Conservation (phyloP, 495 filamentous ascomycete species). For the Cryomyces minteri region DNA sequence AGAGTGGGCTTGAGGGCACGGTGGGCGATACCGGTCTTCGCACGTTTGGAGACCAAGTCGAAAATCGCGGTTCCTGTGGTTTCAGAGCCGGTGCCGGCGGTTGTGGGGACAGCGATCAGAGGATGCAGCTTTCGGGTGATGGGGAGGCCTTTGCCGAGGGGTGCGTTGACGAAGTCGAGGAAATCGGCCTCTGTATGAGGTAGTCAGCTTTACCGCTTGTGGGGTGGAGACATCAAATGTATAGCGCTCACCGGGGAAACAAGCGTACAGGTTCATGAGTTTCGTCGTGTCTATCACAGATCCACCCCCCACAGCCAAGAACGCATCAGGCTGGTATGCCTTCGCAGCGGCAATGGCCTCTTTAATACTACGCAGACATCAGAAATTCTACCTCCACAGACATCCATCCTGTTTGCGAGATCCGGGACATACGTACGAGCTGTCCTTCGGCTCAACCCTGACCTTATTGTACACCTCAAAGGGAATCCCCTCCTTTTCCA, state of each 20-base stretch:
- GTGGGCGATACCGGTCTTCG: slow-evolving; percentile 92
- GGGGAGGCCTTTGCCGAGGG: slow-evolving; percentile 72
- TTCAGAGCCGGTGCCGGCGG: slow-evolving; percentile 86
- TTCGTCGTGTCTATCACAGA: slow-evolving; percentile 89
- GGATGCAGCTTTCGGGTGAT: slow-evolving; percentile 64
- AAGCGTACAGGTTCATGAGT: slow-evolving; percentile 90
- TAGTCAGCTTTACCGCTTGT: not conserved
- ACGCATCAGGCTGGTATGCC: slow-evolving; percentile 63
- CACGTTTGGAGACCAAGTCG: slow-evolving; percentile 69
- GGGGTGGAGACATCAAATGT: not conserved
- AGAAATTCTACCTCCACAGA: not conserved
- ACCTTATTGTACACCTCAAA: slow-evolving; percentile 66
- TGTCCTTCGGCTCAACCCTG: slow-evolving; percentile 82
- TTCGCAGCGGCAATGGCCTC: slow-evolving; percentile 76
- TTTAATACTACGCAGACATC: slow-evolving; percentile 38
- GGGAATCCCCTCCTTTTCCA: slow-evolving; percentile 57
- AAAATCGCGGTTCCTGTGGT: slow-evolving; percentile 98
- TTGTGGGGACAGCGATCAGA: slow-evolving; percentile 85
- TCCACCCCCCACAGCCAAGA: slow-evolving; percentile 69
- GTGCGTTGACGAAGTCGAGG: slow-evolving; percentile 93
- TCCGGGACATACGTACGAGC: slow-evolving; percentile 36
- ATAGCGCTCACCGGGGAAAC: slow-evolving; percentile 35
- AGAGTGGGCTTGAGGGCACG: slow-evolving; percentile 88
- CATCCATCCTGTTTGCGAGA: not conserved
- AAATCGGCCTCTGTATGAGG: slow-evolving; percentile 50